Evolutionary conservation across 345 rosid species (phyloP).

Genomic region (Schrenkiella parvula): DNA sequence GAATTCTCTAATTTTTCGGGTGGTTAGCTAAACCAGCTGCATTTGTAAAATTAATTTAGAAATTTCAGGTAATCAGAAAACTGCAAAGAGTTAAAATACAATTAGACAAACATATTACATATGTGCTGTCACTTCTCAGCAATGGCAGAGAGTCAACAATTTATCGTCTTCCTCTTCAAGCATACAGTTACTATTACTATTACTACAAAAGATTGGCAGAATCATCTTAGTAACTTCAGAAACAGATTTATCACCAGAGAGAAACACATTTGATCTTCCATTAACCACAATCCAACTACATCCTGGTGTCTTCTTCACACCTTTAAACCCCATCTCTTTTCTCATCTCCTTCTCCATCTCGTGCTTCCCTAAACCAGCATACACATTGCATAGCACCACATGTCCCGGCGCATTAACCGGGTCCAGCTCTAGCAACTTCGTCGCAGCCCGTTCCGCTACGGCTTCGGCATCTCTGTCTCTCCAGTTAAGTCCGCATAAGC

Average conservation of each 20-base stretch:
- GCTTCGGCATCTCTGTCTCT: conserved; percentile 24
- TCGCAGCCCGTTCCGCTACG: conserved; percentile 49
- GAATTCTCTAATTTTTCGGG: background rate
- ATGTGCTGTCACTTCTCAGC: background rate
- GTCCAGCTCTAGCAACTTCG: conserved; percentile 51
- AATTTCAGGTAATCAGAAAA: background rate
- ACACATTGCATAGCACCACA: conserved; percentile 60
- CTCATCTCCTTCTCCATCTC: conserved; percentile 55
- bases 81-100: background rate
- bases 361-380: conserved; percentile 49
- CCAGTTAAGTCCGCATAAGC: conserved; percentile 47
- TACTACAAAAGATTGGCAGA: conserved; percentile 31
- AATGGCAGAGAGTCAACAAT: background rate
- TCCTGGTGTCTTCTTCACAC: conserved; percentile 78
- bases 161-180: conserved; percentile 15
- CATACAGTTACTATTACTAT: background rate
- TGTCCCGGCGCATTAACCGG: conserved; percentile 68
- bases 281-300: conserved; percentile 69
- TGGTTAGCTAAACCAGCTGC: background rate
- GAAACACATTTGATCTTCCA: conserved; percentile 47
- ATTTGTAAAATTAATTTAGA: background rate
- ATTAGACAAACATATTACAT: background rate
- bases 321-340: conserved; percentile 65
- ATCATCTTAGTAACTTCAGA: conserved; percentile 34
- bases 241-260: conserved; percentile 55